Evolutionary conservation across 2,329 filamentous ascomycete species (phyloP).

Genomic region (Akanthomyces lecanii): DNA sequence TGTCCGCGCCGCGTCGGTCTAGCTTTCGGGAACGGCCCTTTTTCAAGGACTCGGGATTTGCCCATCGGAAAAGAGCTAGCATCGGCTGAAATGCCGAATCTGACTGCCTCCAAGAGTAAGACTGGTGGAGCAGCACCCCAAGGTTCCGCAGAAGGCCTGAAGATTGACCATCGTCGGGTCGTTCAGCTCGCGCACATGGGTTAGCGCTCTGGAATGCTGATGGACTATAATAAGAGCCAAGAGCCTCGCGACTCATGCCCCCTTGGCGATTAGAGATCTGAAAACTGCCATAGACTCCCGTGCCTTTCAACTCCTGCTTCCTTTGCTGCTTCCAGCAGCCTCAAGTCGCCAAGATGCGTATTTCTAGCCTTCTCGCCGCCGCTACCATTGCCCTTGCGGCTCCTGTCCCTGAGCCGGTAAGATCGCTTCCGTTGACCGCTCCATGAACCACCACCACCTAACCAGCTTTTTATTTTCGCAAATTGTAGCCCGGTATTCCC

Average conservation of each 20-base stretch:
- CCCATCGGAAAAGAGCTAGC: background rate
- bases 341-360: conserved; percentile 4
- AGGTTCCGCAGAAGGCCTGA: background rate
- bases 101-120: conserved; percentile 8
- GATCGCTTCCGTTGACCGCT: background rate
- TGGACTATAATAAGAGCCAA: conserved; percentile 3
- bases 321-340: background rate
- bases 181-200: background rate
- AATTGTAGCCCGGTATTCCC: conserved; percentile 56
- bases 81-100: conserved; percentile 7
- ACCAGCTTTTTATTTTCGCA: background rate
- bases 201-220: conserved; percentile 4
- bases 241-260: background rate
- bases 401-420: conserved; percentile 27
- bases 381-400: conserved; percentile 23
- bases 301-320: background rate
- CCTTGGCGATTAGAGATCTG: background rate
- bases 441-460: background rate
- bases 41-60: background rate
- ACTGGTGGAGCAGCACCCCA: background rate
- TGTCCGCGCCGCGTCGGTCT: conserved; percentile 2
- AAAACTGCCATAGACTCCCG: background rate
- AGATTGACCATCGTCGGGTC: conserved; percentile 1
- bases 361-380: conserved; percentile 19
- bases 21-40: conserved; percentile 1